Conservation (phyloP, 2,329 filamentous ascomycete species). For the Eurotiales sp. region DNA sequence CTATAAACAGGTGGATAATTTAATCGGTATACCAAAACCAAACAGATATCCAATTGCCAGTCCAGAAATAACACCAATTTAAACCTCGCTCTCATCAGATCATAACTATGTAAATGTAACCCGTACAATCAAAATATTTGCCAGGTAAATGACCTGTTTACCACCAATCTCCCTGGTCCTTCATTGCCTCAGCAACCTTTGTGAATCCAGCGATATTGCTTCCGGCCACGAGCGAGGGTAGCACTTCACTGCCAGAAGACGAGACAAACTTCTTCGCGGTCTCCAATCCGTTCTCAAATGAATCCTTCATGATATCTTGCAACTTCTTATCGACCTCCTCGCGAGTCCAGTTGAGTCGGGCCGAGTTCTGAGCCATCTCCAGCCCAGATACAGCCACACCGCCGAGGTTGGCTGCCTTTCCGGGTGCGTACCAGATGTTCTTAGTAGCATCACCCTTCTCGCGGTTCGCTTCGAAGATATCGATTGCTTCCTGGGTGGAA, state of each 20-base stretch:
- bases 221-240: slow-evolving; percentile 86
- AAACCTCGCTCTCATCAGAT: too few relatives aligned
- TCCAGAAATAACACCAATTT: too few relatives aligned
- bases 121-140: background rate
- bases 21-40: too few relatives aligned
- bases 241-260: slow-evolving; percentile 71
- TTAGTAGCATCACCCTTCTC: slow-evolving; percentile 62
- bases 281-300: slow-evolving; percentile 82
- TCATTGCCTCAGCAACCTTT: slow-evolving; percentile 93
- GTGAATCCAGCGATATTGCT: slow-evolving; percentile 97
- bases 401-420: slow-evolving; percentile 95
- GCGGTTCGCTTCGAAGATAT: slow-evolving; percentile 80
- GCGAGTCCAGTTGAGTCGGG: slow-evolving; percentile 76
- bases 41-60: too few relatives aligned
- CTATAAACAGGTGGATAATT: too few relatives aligned
- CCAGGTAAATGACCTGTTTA: slow-evolving; percentile 20
- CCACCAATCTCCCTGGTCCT: slow-evolving; percentile 96
- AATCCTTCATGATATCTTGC: slow-evolving; percentile 90
- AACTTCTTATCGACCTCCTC: slow-evolving; percentile 91
- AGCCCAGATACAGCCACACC: slow-evolving; percentile 96
- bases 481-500: slow-evolving; percentile 91
- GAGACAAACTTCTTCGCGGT: slow-evolving; percentile 87
- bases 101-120: too few relatives aligned
- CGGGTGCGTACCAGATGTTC: slow-evolving; percentile 92
- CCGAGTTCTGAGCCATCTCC: slow-evolving; percentile 98